Base-by-base conservation (phyloP, 148 eudicot genomes). In the Fagopyrum homotropicum region DNA sequence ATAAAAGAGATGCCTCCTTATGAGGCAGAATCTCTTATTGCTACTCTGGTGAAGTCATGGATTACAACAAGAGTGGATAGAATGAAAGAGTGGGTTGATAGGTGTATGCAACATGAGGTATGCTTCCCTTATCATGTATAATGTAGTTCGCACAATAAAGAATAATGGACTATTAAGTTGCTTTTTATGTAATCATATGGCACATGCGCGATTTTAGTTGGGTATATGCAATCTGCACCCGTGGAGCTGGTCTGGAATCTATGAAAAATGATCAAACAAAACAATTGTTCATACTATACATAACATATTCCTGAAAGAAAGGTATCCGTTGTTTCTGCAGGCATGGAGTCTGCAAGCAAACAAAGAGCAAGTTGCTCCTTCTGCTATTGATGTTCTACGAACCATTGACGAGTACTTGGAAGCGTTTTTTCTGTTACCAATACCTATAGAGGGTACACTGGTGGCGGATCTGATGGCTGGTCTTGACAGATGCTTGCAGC, bases 1-100 rank as follows among this genome's bases (percentile, higher is more conserved):
- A 90, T 95, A 64, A 93, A 81, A 79, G 98, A 95, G 85, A 92
- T 95, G 93, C 75, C 87, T 74, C 98, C 97, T 80, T 95, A 88
- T 64, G 98, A 89, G 75, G 86, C 93, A 47, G 92, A 92, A 83
- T 79, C 83, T 82, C 86, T 83, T 60, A 92, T 95, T 73, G 85
- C 79, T 6, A 86, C 82, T 78, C 82, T 95, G 76, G 98, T 90
- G 49, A 90, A 92, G 82, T 80, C 86, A 29, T 95, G 98, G 98
- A 92, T 86, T 78, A 81, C 52, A 79, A 95, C 91, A n/a, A 84
- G 98, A 82, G 82, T 88, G 17, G 96, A 92, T 73, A 89, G 89
- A 76, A 79, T 95, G 46, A 78, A 79, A 76, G 92, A 92, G 80
- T 95, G 96, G 93, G 88, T 89, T 73, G 89, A 84, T 84, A 77